A percentile compares a stretch with the other conserved stretches of the same genome.
phyloP scores from a whole-genome alignment of 495 filamentous ascomycete genomes.

The Pyronema omphalodes region DNA sequence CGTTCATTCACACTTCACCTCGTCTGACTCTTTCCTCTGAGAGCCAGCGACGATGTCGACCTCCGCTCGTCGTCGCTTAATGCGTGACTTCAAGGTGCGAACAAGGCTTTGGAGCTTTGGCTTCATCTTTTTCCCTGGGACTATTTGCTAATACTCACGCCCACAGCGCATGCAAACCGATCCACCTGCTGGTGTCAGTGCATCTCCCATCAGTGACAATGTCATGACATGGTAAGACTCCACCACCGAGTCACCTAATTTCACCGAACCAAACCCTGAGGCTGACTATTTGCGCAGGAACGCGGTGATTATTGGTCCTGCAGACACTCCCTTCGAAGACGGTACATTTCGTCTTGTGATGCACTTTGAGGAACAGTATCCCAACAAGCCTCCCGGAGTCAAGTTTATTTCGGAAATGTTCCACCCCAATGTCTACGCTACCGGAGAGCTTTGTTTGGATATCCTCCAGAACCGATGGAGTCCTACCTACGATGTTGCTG shows the following conservation, averaged over 20 bases:
- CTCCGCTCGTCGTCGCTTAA: conserved; percentile 78
- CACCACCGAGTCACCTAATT: neutral
- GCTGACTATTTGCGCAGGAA: conserved; percentile 44
- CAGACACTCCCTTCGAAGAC: conserved; percentile 96
- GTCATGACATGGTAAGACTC: conserved; percentile 86
- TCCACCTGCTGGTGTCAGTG: conserved; percentile 89
- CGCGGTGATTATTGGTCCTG: conserved; percentile 93
- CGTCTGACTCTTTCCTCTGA: neutral
- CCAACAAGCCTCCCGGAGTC: conserved; percentile 91
- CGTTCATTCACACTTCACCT: neutral
- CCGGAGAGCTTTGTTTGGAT: conserved; percentile 88
- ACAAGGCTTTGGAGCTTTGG: conserved; percentile 19
- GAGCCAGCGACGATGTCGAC: conserved; percentile 51
- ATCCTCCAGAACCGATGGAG: conserved; percentile 98
- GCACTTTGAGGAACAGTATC: conserved; percentile 98
- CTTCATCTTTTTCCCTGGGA: neutral
- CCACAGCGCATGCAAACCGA: conserved; percentile 95
- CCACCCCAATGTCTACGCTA: conserved; percentile 95
- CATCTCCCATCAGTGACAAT: conserved; percentile 92
- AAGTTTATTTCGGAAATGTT: conserved; percentile 99
- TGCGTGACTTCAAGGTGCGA: conserved; percentile 90
- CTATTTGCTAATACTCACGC: neutral
- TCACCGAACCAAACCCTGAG: neutral
- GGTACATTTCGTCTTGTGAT: conserved; percentile 94
- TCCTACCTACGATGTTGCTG: conserved; percentile 94